Conservation (phyloP, 768 basidiomycete species). For the Tulasnella sp. region DNA sequence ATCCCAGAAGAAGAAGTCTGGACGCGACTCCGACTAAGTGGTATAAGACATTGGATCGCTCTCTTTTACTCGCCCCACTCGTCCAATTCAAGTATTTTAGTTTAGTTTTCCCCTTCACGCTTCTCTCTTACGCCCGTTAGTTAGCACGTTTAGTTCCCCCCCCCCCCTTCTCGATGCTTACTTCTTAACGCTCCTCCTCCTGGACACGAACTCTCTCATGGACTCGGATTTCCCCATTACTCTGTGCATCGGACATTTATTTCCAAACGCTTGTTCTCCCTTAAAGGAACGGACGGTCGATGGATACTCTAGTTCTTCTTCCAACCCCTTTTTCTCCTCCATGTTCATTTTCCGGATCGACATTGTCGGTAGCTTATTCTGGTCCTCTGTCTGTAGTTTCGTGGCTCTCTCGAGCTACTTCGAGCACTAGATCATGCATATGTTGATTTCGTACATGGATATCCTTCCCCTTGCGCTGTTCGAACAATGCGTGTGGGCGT, state of each 20-base stretch:
- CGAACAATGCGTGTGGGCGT: neutral
- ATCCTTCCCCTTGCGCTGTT: neutral
- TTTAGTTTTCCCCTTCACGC: no score
- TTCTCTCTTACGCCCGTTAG: neutral
- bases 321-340: neutral
- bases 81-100: no score
- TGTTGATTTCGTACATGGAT: conserved; percentile 8
- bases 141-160: neutral
- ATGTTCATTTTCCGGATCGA: neutral
- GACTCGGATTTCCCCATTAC: neutral
- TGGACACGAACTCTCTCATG: neutral
- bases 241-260: neutral
- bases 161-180: neutral
- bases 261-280: neutral
- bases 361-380: neutral
- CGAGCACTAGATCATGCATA: neutral
- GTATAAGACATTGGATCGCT: no score
- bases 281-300: neutral
- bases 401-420: neutral
- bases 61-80: no score
- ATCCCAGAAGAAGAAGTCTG: neutral
- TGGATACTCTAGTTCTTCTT: neutral
- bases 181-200: neutral
- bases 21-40: neutral
- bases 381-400: neutral